Percentiles rank a stretch among this genome's conserved stretches.
Conservation (phyloP, 1,139 yeast genomes). For the Candida dubliniensis region DNA sequence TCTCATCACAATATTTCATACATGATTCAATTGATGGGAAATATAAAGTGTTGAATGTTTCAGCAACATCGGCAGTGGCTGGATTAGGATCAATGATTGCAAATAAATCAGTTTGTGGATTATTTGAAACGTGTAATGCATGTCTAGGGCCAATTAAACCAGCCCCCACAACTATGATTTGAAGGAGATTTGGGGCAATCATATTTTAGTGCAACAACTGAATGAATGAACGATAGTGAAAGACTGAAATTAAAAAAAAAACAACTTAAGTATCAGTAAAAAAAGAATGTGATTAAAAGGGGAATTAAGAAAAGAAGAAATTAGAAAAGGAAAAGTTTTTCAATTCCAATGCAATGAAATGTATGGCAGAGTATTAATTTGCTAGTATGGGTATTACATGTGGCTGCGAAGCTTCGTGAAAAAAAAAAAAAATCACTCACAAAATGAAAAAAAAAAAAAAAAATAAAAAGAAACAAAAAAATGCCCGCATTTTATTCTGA, state of each 20-base stretch:
- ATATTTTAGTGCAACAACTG: not conserved
- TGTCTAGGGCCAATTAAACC: conserved; percentile 47
- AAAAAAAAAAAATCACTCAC: not conserved
- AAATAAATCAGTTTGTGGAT: conserved; percentile 28
- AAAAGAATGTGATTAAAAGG: too few species aligned
- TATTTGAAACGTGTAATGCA: conserved; percentile 31
- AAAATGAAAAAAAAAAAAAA: not conserved
- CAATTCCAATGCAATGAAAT: too few species aligned
- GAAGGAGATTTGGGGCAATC: conserved; percentile 2
- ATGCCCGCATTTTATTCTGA: not conserved
- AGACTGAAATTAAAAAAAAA: not conserved
- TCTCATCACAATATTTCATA: conserved; percentile 27
- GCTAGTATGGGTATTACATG: not conserved
- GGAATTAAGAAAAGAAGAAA: too few species aligned
- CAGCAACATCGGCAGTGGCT: conserved; percentile 24
- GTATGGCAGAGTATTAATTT: too few species aligned
- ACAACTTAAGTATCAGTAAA: too few species aligned
- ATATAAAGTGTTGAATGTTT: conserved; percentile 24
- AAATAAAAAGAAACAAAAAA: not conserved
- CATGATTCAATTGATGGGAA: conserved; percentile 29
- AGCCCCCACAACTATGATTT: conserved; percentile 34
- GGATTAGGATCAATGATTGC: conserved; percentile 39
- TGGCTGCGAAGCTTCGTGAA: not conserved
- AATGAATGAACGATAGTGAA: not conserved
- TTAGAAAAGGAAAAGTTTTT: too few species aligned